phyloP scores from a whole-genome alignment of 129 eudicot genomes.

The Flaveria sonorensis region DNA sequence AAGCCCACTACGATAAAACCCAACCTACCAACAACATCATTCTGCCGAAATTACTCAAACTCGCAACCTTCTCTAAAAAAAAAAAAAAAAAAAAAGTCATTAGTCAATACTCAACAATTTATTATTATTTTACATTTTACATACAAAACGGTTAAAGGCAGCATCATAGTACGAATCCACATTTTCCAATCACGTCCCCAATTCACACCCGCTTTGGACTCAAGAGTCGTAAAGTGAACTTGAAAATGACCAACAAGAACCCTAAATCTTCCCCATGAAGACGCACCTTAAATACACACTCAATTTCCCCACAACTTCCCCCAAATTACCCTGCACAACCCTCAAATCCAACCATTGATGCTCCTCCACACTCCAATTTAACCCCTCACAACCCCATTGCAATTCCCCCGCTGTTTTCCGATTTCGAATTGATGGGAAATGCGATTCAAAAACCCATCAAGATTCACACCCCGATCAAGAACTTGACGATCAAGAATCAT shows the following conservation, averaged over 20 bases:
- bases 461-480: slow-evolving; percentile 1
- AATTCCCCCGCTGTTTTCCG: background rate
- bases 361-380: background rate
- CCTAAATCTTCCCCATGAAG: slow-evolving; percentile 5
- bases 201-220: slow-evolving; percentile 21
- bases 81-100: no score
- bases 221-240: slow-evolving; percentile 23
- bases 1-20: no score
- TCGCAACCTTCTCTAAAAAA: no score
- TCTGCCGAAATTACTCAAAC: no score
- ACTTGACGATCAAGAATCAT: slow-evolving; percentile 31
- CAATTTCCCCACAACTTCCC: slow-evolving; percentile 3
- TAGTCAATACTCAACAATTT: no score
- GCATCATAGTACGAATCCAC: background rate
- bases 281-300: background rate
- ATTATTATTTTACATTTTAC: background rate
- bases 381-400: background rate
- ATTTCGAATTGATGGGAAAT: slow-evolving; percentile 46
- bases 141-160: background rate
- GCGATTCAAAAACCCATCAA: slow-evolving; percentile 36
- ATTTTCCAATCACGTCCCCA: background rate
- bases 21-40: no score
- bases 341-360: background rate
- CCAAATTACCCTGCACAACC: background rate
- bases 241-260: slow-evolving; percentile 19